Evolutionary conservation across 805 yeast species (phyloP).

Genomic region (Komagataella phaffii): DNA sequence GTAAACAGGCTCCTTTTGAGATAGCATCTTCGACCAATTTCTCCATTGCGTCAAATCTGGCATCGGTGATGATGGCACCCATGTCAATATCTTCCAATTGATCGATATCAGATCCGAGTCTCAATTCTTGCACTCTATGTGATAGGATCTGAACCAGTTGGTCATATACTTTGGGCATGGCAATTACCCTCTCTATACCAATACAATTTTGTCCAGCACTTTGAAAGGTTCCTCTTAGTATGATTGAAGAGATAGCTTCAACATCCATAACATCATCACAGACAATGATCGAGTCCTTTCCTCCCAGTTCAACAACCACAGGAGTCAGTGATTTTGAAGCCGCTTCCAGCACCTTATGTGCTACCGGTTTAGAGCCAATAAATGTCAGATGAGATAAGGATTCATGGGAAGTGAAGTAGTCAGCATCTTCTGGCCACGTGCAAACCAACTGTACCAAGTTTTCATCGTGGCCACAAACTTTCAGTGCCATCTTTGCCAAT

Average conservation of each 20-base stretch:
- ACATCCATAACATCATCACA: slow-evolving; percentile 63
- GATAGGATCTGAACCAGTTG: slow-evolving; percentile 41
- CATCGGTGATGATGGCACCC: slow-evolving; percentile 88
- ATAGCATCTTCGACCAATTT: slow-evolving; percentile 62
- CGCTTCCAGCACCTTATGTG: slow-evolving; percentile 71
- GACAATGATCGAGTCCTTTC: slow-evolving; percentile 85
- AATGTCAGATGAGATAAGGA: slow-evolving; percentile 82
- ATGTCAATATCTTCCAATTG: slow-evolving; percentile 83
- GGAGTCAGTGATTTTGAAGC: slow-evolving; percentile 88
- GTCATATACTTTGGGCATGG: slow-evolving; percentile 58
- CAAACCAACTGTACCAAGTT: slow-evolving; percentile 78
- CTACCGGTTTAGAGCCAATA: slow-evolving; percentile 92
- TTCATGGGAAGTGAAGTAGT: slow-evolving; percentile 72
- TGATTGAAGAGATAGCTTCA: slow-evolving; percentile 48
- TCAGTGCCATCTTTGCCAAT: slow-evolving; percentile 59
- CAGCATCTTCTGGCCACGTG: slow-evolving; percentile 85
- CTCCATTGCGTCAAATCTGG: slow-evolving; percentile 59
- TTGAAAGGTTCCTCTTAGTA: slow-evolving; percentile 93
- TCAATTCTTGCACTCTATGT: slow-evolving; percentile 42
- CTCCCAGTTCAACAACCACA: slow-evolving; percentile 92
- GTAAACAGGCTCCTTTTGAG: slow-evolving; percentile 60
- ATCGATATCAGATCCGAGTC: slow-evolving; percentile 87
- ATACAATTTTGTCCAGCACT: slow-evolving; percentile 97
- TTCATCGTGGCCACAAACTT: slow-evolving; percentile 63
- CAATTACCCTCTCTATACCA: slow-evolving; percentile 90